Percentiles rank a stretch among this genome's conserved stretches.
Evolutionary conservation across 192 early-diverging fungal species (phyloP).

Genomic region (Rhizoclosmatium sp.): DNA sequence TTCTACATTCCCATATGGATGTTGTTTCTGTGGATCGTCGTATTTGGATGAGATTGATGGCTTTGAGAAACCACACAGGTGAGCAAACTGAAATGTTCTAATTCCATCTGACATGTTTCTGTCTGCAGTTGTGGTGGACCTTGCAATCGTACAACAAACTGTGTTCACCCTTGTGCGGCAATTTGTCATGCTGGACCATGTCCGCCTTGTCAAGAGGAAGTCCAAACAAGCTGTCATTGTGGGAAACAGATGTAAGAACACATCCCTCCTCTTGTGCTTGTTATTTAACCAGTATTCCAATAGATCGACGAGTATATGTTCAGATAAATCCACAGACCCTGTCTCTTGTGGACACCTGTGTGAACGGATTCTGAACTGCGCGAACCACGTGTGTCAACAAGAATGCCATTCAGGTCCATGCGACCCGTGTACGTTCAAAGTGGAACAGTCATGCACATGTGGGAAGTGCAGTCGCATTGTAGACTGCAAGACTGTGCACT

Average conservation of each 20-base stretch:
- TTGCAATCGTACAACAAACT: neutral
- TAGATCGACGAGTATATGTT: neutral
- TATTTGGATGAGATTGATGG: neutral
- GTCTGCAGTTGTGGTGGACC: neutral
- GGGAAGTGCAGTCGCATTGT: conserved; percentile 1
- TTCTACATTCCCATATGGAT: neutral
- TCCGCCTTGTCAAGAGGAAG: neutral
- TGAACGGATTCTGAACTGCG: neutral
- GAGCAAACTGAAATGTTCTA: neutral
- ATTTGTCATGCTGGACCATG: conserved; percentile 27
- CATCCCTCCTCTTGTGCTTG: neutral
- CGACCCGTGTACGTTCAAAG: neutral
- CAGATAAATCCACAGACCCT: neutral
- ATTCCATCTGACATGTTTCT: neutral
- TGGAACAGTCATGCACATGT: conserved; percentile 10
- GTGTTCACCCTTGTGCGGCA: neutral
- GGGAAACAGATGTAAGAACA: neutral
- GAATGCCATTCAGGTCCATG: conserved; percentile 14
- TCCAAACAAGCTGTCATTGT: conserved; percentile 11
- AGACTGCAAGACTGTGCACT: neutral
- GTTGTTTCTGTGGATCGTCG: conserved; percentile 12
- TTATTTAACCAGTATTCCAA: no score
- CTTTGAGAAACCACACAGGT: conserved; percentile 29
- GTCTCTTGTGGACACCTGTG: conserved; percentile 5
- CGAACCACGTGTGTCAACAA: neutral